These are phyloP conservation scores for Penicillium daleae DNA, from an alignment of 495 filamentous ascomycete species.

Conservation along the genomic window DNA sequence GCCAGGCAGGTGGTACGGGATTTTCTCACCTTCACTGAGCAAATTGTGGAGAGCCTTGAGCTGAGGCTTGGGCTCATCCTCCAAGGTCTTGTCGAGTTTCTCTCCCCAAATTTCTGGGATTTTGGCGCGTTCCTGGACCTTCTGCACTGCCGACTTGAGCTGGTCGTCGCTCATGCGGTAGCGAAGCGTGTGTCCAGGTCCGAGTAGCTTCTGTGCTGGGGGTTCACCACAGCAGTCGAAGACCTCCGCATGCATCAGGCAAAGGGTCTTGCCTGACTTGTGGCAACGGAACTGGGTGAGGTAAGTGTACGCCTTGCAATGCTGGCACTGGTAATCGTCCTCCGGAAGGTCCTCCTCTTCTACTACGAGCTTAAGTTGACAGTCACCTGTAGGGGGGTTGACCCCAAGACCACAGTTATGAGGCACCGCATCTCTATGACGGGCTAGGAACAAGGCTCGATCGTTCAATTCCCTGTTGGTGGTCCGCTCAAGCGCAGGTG, in stretches of 20 bases:
- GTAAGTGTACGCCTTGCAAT: conserved; percentile 92
- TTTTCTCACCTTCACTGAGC: conserved; percentile 93
- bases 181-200: conserved; percentile 66
- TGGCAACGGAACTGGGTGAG: conserved; percentile 87
- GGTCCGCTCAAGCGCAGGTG: conserved; percentile 80
- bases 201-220: conserved; percentile 61
- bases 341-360: conserved; percentile 79
- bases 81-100: conserved; percentile 82
- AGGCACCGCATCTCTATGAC: conserved; percentile 59
- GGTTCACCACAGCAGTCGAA: conserved; percentile 76
- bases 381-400: conserved; percentile 36
- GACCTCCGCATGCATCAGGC: conserved; percentile 74
- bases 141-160: conserved; percentile 67
- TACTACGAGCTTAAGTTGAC: conserved; percentile 50
- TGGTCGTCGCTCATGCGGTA: conserved; percentile 77
- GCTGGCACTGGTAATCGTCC: conserved; percentile 85
- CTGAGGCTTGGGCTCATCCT: conserved; percentile 79
- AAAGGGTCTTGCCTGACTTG: conserved; percentile 75
- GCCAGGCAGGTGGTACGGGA: conserved; percentile 88
- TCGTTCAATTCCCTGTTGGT: conserved; percentile 70
- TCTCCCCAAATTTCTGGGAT: conserved; percentile 89
- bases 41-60: conserved; percentile 85
- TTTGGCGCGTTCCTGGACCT: conserved; percentile 81
- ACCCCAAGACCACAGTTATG: conserved; percentile 52
- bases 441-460: conserved; percentile 66